Percentiles rank a stretch among this genome's conserved stretches.
Evolutionary conservation across 2,329 filamentous ascomycete genomes (phyloP).

Genomic region (Cladosporium sp.): DNA sequence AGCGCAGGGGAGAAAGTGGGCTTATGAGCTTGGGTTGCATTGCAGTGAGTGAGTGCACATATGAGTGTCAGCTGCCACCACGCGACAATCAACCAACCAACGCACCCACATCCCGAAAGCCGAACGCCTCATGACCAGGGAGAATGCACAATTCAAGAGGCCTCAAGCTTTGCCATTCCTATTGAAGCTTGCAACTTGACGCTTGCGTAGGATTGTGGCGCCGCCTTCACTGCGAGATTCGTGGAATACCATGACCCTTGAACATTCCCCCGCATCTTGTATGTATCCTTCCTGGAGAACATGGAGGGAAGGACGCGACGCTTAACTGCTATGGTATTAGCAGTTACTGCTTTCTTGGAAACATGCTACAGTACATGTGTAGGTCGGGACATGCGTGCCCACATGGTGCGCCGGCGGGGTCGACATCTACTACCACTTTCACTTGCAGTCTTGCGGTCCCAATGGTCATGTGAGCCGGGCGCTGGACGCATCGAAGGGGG

Average conservation of each 20-base stretch:
- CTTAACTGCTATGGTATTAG: background rate
- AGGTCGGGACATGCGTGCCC: background rate
- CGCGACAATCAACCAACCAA: background rate
- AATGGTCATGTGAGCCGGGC: background rate
- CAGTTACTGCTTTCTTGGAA: background rate
- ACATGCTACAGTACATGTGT: background rate
- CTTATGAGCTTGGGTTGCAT: constrained; percentile 12
- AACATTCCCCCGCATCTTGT: constrained; percentile 3
- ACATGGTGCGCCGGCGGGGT: background rate
- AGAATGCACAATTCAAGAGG: background rate
- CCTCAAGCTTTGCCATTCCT: constrained; percentile 1
- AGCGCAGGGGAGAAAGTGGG: background rate
- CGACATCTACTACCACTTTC: background rate
- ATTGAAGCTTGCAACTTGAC: background rate
- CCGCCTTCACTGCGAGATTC: constrained; percentile 1
- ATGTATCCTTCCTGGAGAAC: background rate
- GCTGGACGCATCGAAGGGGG: background rate
- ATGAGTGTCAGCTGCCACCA: background rate
- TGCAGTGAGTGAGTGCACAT: background rate
- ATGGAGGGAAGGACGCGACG: constrained; percentile 2
- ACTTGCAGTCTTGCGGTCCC: background rate
- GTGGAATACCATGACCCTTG: constrained; percentile 13
- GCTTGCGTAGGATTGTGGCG: constrained; percentile 7
- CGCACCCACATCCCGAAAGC: constrained; percentile 4
- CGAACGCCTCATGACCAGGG: background rate